These are phyloP conservation scores for carrot (Daucus carota) DNA, from an alignment of 129 eudicot species.

Conservation along the genomic window DH1_v3.0 NC_030381.2:49267501-49268000, in stretches of 20 bases:
- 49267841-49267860: constrained; percentile 44
- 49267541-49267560: constrained; percentile 47
- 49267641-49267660: constrained; percentile 32
- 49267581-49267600: constrained; percentile 27
- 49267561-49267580: constrained; percentile 50
- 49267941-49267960: constrained; percentile 37
- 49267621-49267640: constrained; percentile 32
- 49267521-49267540: constrained; percentile 31
- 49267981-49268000: constrained; percentile 15
- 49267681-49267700: constrained; percentile 19
- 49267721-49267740: constrained; percentile 37
- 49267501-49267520: constrained; percentile 39
- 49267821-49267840: constrained; percentile 26
- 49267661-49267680: constrained; percentile 21
- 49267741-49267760: constrained; percentile 33
- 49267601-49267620: constrained; percentile 43
- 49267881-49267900: constrained; percentile 44
- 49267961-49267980: constrained; percentile 17
- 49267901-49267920: constrained; percentile 37
- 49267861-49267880: constrained; percentile 36
- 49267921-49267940: constrained; percentile 45
- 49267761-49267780: constrained; percentile 32
- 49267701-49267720: constrained; percentile 45
- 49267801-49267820: constrained; percentile 28
- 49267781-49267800: constrained; percentile 31